Conservation (phyloP, 495 filamentous ascomycete species). For the Durotheca rogersii region DNA sequence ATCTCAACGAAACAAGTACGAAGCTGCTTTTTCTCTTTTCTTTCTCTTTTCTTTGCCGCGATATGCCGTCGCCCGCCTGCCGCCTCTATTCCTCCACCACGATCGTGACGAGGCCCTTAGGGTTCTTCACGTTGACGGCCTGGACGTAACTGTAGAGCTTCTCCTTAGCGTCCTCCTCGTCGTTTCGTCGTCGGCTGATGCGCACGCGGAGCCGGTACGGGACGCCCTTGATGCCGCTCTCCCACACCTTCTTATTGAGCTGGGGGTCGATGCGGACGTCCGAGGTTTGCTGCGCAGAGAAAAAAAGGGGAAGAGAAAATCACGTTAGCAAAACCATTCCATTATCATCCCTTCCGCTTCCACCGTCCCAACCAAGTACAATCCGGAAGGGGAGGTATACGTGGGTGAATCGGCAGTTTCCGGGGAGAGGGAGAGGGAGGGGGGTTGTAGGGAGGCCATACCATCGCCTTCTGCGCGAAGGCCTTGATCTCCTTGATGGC, state of each 20-base stretch:
- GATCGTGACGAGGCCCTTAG: slow-evolving; percentile 91
- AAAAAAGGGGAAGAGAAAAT: no score
- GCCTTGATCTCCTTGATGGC: slow-evolving; percentile 99
- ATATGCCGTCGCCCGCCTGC: slow-evolving; percentile 14
- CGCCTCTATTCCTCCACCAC: slow-evolving; percentile 61
- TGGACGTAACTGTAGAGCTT: slow-evolving; percentile 98
- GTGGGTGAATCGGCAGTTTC: no score
- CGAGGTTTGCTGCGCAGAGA: slow-evolving; percentile 74
- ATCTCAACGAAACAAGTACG: slow-evolving; percentile 40
- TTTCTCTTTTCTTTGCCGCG: slow-evolving; percentile 33
- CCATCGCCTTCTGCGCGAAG: slow-evolving; percentile 93
- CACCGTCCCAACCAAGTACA: no score
- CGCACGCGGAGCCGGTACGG: slow-evolving; percentile 94
- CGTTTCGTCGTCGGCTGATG: slow-evolving; percentile 99
- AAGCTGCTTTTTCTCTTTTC: no score
- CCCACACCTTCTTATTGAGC: slow-evolving; percentile 99
- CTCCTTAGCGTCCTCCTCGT: slow-evolving; percentile 98
- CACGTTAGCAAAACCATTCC: slow-evolving; percentile 29
- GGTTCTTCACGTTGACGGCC: slow-evolving; percentile 98
- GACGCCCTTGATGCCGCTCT: slow-evolving; percentile 96
- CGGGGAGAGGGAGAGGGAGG: background rate
- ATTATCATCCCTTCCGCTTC: no score
- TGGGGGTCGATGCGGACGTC: slow-evolving; percentile 98
- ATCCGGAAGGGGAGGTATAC: no score
- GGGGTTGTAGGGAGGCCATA: slow-evolving; percentile 50